Percentiles rank a stretch among this genome's conserved stretches.
phyloP scores from a whole-genome alignment of 495 filamentous ascomycete genomes.

The Neurospora sp. region DNA sequence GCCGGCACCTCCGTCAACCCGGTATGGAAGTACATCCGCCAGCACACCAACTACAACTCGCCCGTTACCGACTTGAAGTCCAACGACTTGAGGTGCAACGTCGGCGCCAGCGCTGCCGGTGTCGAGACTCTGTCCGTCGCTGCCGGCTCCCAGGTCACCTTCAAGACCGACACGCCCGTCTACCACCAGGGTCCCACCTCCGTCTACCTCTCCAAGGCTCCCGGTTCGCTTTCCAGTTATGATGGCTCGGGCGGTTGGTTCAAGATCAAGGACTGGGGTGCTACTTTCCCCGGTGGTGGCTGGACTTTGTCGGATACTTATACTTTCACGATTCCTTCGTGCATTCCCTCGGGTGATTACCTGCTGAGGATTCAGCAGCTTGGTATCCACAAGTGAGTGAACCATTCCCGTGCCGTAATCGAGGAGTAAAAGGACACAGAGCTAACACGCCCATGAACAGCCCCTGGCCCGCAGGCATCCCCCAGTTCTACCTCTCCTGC shows the following conservation, averaged over 20 bases:
- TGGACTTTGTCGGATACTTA: conserved; percentile 29
- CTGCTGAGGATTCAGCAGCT: conserved; percentile 52
- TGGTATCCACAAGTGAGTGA: conserved; percentile 44
- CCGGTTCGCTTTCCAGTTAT: conserved; percentile 30
- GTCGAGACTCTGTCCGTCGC: conserved; percentile 38
- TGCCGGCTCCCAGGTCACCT: conserved; percentile 42
- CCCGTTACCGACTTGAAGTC: conserved; percentile 47
- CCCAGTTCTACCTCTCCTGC: conserved; percentile 49
- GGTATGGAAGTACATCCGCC: conserved; percentile 42
- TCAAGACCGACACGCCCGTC: conserved; percentile 41
- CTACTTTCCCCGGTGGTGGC: conserved; percentile 29
- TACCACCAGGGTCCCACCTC: conserved; percentile 51
- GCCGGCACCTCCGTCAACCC: conserved; percentile 31
- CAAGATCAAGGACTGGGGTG: conserved; percentile 44
- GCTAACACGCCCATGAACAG: no score
- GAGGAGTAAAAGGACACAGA: not conserved
- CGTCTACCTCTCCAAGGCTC: conserved; percentile 43
- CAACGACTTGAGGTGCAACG: conserved; percentile 50
- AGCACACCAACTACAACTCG: conserved; percentile 50
- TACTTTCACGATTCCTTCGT: conserved; percentile 43
- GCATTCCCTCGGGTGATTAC: conserved; percentile 48
- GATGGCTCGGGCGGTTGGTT: conserved; percentile 46
- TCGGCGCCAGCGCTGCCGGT: conserved; percentile 33
- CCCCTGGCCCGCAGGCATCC: conserved; percentile 34
- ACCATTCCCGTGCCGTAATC: not conserved